Evolutionary conservation across 2,329 filamentous ascomycete species (phyloP), one percentile per base, ranked within the genome.

Genomic region (Rutstroemia sp.): DNA sequence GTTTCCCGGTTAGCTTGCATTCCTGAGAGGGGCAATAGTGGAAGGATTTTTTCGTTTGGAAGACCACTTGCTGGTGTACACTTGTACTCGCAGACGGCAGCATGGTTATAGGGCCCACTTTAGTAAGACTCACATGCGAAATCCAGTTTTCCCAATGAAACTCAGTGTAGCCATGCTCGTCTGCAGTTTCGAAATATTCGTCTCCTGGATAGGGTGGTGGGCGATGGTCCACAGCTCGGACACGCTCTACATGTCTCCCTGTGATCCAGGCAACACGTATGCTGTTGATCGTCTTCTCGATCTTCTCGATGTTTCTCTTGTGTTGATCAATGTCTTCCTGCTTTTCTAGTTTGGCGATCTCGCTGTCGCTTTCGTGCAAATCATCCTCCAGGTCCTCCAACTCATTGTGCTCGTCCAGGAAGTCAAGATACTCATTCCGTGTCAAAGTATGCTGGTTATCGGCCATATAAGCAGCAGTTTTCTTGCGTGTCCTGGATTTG

Each of bases 181-280:
- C 64, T 42, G 62, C 36, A 30, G 45, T 36, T 17, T 64, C 64
- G 45, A 71, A 70, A 8, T 63, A 64, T 16, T 51, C 54, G 40
- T 61, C 61, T 0, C 64, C 48, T 50, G 64, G 68, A 50, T 61
- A 63, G 38, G 54, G 27, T 4, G 51, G 51, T 21, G 53, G 57
- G 27, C 54, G n/a, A 2, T 40, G 17, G 58, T 61, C 2, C 54
- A 72, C 50, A 6, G 63, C 49, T 17, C 67, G 60, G 17, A 72
- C 61, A 44, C 70, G 71, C 10, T 68, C 66, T 0, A 72, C 60
- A 60, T 73, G 70, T 19, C 70, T 63, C 54, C 68, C 67, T 3
- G 71, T 65, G 6, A 71, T 66, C 70, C 70, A 73, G 16, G 70
- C 62, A 5, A 70, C 68, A 54, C 63, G 68, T 14, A 66, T 68